Percentiles rank a stretch among this genome's conserved stretches.
These are phyloP conservation scores for Avicennia marina DNA, from an alignment of 257 asterid species.

Conservation along the genomic window DNA sequence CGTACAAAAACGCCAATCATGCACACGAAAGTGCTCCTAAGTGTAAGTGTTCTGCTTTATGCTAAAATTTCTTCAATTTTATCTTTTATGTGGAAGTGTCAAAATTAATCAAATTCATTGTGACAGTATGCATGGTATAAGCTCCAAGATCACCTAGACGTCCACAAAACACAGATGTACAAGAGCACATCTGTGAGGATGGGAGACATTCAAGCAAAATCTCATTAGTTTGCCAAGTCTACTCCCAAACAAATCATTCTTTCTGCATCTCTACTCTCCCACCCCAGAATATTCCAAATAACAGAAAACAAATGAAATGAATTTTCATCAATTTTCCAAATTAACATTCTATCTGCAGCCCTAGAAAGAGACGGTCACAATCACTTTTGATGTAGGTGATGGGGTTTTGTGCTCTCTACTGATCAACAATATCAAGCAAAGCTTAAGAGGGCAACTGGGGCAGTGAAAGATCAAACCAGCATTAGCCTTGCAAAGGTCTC, in stretches of 20 bases:
- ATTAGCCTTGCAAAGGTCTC: conserved; percentile 58
- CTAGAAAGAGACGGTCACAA: neutral
- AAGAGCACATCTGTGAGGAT: conserved; percentile 22
- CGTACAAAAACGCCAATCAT: too few species aligned
- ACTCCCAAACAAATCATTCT: conserved; percentile 6
- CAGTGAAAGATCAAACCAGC: conserved; percentile 66
- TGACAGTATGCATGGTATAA: too few species aligned
- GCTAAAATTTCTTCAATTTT: too few species aligned
- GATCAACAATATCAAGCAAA: conserved; percentile 47
- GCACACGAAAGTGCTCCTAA: too few species aligned
- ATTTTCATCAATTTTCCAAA: neutral
- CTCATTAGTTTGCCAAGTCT: neutral
- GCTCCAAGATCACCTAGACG: too few species aligned
- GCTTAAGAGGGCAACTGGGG: conserved; percentile 57
- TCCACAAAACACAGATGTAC: too few species aligned
- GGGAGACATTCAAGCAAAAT: conserved; percentile 17
- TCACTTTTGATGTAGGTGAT: too few species aligned
- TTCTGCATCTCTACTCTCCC: conserved; percentile 15
- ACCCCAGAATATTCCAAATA: conserved; percentile 6
- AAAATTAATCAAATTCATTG: too few species aligned
- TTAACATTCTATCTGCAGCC: neutral
- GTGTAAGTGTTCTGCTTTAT: too few species aligned
- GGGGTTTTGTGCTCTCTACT: too few species aligned
- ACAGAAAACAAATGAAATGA: neutral
- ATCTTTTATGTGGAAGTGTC: too few species aligned